Evolutionary conservation across 2,329 filamentous ascomycete species (phyloP).

Genomic region (Gaeumannomyces sp.): DNA sequence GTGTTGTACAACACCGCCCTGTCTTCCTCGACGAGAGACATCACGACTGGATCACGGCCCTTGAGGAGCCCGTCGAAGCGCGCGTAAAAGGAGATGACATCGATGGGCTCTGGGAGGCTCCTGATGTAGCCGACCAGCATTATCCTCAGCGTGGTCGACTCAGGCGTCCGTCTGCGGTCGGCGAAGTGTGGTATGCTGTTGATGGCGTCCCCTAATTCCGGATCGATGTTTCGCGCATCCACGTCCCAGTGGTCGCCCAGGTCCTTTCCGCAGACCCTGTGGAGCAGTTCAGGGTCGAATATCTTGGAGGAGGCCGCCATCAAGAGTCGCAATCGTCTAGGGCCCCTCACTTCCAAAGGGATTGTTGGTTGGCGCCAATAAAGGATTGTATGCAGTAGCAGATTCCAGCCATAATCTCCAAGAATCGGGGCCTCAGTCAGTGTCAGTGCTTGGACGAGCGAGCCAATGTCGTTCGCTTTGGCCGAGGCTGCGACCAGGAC

Average conservation of each 20-base stretch:
- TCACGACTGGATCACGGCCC: constrained; percentile 28
- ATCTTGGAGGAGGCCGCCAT: no score
- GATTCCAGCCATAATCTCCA: constrained; percentile 41
- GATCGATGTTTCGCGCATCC: background rate
- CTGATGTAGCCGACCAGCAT: constrained; percentile 43
- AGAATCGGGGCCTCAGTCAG: constrained; percentile 37
- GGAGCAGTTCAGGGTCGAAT: no score
- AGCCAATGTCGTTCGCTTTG: constrained; percentile 41
- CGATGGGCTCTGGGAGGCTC: constrained; percentile 31
- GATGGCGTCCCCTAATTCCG: background rate
- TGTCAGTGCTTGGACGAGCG: constrained; percentile 50
- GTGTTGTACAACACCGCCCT: constrained; percentile 43
- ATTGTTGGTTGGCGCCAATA: constrained; percentile 24
- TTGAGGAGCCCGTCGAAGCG: constrained; percentile 39
- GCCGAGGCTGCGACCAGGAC: constrained; percentile 69
- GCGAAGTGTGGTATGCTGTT: background rate
- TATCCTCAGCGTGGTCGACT: constrained; percentile 33
- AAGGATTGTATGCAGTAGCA: constrained; percentile 47
- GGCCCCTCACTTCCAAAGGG: no score
- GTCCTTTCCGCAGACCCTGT: constrained; percentile 16
- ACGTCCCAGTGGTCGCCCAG: background rate
- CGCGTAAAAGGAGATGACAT: constrained; percentile 38
- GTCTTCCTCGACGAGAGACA: constrained; percentile 28
- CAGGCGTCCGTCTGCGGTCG: constrained; percentile 26
- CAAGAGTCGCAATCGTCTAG: no score